Conservation (phyloP, 148 eudicot genomes). For the Silene conica region DNA sequence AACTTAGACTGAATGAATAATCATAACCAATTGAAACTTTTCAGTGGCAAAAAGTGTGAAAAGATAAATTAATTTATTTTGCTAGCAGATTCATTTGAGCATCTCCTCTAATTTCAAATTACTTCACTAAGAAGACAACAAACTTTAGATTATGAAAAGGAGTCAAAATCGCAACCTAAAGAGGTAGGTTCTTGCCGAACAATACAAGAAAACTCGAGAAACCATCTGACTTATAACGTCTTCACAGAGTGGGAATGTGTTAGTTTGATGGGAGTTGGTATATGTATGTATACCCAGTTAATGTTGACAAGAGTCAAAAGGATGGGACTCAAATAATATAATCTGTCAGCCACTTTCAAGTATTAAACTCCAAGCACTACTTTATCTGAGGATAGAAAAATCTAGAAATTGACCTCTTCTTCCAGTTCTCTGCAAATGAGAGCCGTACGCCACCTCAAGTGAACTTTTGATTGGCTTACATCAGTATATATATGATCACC, state of each 20-base stretch:
- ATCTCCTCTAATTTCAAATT: neutral
- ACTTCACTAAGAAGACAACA: neutral
- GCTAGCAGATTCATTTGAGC: neutral
- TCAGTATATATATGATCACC: conserved; percentile 99
- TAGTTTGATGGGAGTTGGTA: neutral
- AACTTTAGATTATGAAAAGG: neutral
- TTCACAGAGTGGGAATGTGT: neutral
- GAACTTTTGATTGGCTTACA: conserved; percentile 95
- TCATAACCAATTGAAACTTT: neutral
- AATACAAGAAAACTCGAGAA: neutral
- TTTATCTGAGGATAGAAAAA: conserved; percentile 7
- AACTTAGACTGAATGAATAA: neutral
- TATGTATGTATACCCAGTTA: neutral
- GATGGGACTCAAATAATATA: neutral
- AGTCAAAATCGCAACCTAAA: neutral
- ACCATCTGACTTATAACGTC: neutral
- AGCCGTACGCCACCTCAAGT: conserved; percentile 95
- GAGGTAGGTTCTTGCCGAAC: neutral
- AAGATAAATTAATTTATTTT: neutral
- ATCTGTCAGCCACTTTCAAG: neutral
- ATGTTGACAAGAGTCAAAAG: neutral
- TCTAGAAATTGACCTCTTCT: conserved; percentile 58
- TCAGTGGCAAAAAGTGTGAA: neutral
- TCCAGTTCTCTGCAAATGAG: conserved; percentile 91
- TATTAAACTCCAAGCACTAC: neutral